Base-by-base conservation (phyloP, 352 stramenopile species). In the Stramenopiles sp. region DNA sequence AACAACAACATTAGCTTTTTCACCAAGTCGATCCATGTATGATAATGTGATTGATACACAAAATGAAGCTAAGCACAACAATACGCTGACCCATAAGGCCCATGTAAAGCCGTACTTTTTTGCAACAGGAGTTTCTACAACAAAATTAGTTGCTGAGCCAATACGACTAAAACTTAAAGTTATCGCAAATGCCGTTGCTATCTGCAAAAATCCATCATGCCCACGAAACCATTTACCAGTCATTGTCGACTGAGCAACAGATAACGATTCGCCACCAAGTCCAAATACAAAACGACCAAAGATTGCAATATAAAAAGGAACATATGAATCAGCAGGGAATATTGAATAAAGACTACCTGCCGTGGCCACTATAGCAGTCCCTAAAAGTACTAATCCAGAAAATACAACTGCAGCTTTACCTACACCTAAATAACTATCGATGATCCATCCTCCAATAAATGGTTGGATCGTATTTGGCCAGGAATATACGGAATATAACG, bases 141-240 rank as follows among this genome's bases (percentile, higher is more conserved):
- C 86, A 81, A 97, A 95, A 84, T 97, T 97, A 81, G 96, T 91
- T 33, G 96, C 92, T 53, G 87, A 94, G 20, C 92, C 93, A 6
- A 96, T 83, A 38, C 92, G 85, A 65, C 87, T 87, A 6, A 97
- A 87, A 79, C 89, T 93, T n/a, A 97, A 83, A 69, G 93, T 95
- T 73, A 97, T 89, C 0, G 91, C 93, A 65, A 97, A 88, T 0
- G 92, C 91, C 13, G 97, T 86, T 0, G 93, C 93, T 85, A 78
- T 6, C 86, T 86, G 0, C n/a, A n/a, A n/a, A n/a, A n/a, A n/a
- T n/a, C n/a, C n/a, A 96, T 81, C 69, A 97, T 91, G 80, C 87
- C 94, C 79, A 93, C 93, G 79, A 82, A 97, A 97, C 93, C 93
- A 97, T 6, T 90, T 89, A 0, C 90, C 90, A 0, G 96, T 84